phyloP scores from a whole-genome alignment of 345 rosid genomes.

The Salix koriyanagi region DNA sequence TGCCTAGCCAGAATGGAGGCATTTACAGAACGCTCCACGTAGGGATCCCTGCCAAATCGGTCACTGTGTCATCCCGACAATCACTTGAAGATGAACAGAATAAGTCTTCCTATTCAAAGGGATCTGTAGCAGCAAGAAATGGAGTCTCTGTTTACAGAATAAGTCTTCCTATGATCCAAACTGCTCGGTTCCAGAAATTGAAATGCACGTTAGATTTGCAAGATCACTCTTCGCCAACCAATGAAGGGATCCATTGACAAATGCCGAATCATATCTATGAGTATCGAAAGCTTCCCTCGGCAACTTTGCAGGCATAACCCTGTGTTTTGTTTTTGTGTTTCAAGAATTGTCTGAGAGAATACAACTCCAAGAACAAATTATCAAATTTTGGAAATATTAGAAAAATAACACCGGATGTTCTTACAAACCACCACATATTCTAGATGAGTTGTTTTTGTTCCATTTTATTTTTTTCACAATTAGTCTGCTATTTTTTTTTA shows the following conservation, averaged over 20 bases:
- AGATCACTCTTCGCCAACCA: not conserved
- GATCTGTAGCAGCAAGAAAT: not conserved
- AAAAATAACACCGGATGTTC: no score
- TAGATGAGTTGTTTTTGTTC: no score
- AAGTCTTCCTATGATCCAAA: not conserved
- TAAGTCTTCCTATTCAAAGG: no score
- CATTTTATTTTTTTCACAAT: no score
- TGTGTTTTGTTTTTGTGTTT: no score
- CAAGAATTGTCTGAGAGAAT: no score
- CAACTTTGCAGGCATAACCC: no score
- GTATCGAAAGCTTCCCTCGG: not conserved
- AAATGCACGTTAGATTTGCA: not conserved
- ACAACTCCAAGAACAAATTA: no score
- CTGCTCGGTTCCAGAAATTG: not conserved
- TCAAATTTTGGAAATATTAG: no score
- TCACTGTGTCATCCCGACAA: not conserved
- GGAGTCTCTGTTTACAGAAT: not conserved
- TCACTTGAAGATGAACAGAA: no score
- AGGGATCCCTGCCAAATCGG: not conserved
- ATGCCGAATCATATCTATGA: not conserved
- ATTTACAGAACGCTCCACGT: not conserved
- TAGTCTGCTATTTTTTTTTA: no score
- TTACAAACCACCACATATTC: no score
- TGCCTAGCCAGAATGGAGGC: not conserved
- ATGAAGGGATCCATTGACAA: not conserved